phyloP scores from a whole-genome alignment of 2,329 filamentous ascomycete genomes.

The Arthrobotrys entomopaga region DNA sequence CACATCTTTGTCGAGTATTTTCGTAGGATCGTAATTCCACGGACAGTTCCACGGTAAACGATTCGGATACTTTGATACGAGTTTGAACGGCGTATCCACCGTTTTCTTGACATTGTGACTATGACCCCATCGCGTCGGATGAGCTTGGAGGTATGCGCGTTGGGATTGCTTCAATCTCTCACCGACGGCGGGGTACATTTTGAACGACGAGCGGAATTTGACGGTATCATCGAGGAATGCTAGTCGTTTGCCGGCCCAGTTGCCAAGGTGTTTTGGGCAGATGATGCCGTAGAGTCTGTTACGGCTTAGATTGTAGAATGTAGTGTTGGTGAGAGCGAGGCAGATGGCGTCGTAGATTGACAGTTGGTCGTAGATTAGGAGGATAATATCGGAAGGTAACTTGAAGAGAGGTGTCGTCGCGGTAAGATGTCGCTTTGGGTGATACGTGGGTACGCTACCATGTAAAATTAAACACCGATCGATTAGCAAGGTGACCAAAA shows the following conservation, averaged over 20 bases:
- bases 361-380: slow-evolving; percentile 23
- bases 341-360: slow-evolving; percentile 36
- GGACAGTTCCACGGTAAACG: slow-evolving; percentile 26
- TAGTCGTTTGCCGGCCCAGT: slow-evolving; percentile 38
- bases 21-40: slow-evolving; percentile 29
- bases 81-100: slow-evolving; percentile 37
- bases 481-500: background rate
- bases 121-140: background rate
- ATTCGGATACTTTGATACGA: slow-evolving; percentile 16
- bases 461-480: background rate
- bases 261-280: slow-evolving; percentile 30
- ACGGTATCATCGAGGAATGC: slow-evolving; percentile 25
- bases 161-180: slow-evolving; percentile 26
- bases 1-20: background rate
- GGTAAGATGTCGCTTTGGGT: background rate
- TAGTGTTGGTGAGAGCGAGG: slow-evolving; percentile 25
- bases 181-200: slow-evolving; percentile 7
- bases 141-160: background rate
- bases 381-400: slow-evolving; percentile 21
- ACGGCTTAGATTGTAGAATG: slow-evolving; percentile 32
- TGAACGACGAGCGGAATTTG: slow-evolving; percentile 32
- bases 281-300: slow-evolving; percentile 20
- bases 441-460: slow-evolving; percentile 17
- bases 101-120: background rate
- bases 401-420: background rate